Base-by-base conservation (phyloP, 2,329 filamentous ascomycete genomes). In the Colletotrichum australisinense region DNA sequence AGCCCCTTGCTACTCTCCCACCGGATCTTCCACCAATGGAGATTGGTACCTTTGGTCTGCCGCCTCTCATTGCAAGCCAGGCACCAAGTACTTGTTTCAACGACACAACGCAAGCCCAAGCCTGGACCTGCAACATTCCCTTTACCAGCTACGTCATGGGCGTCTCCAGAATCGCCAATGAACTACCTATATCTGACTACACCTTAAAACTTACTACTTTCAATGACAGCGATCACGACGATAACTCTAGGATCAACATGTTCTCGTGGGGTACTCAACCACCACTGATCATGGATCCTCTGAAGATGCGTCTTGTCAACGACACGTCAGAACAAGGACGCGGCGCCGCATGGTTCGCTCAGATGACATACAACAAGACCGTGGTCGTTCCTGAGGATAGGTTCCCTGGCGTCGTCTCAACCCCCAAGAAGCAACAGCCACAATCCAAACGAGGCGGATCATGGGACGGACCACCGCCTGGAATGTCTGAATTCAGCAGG, bases 91-190 rank as follows among this genome's bases (percentile, higher is more conserved):
- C 86, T 0, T 94, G 92, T 78, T 85, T 94, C 73, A 84, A 85
- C 38, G 85, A 92, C 69, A 83, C 86, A 0, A 84, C 80, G 0
- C 87, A 91, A 76, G 83, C 85, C n/a, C 80, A 85, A 63, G 88
- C 91, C 1, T 94, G 92, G 92, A 89, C 85, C 72, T 94, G 92
- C 78, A 85, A 88, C 14, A 84, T 93, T 35, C 82, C 84, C 1
- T 83, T 84, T 58, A 82, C 82, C 6, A 81, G 85, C 57, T 86
- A 87, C 63, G 80, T 83, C 1, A 80, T 90, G 81, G 80, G 82
- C 1, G 80, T 91, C 22, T 75, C 73, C 24, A 77, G 69, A 30
- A 74, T 81, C 4, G 58, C 73, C 3, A 76, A 80, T 16, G 77
- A 75, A 63, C 76, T 76, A 19, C 76, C 76, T 55, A 81, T 78